These are phyloP conservation scores for Dendrocalamus sinicus DNA, from an alignment of 176 grass and related monocot species.

Conservation along the genomic window DNA sequence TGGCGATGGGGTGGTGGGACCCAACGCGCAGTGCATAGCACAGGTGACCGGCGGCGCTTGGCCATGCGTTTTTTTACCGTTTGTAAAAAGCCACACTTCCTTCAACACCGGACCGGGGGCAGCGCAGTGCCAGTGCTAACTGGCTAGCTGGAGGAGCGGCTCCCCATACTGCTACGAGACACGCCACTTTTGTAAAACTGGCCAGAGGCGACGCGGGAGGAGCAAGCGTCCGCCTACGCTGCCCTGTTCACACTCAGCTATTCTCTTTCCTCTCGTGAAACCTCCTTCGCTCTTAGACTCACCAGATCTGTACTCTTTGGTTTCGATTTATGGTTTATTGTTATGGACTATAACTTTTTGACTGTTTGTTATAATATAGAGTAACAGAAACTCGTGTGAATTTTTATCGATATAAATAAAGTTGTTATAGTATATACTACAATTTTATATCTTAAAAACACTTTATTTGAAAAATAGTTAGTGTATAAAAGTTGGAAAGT, in stretches of 20 bases:
- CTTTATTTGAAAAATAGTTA: too few relatives aligned
- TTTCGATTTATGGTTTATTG: too few relatives aligned
- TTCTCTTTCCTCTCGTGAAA: background rate
- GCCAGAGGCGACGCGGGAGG: background rate
- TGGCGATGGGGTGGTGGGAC: background rate
- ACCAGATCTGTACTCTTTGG: too few relatives aligned
- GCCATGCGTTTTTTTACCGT: constrained; percentile 42
- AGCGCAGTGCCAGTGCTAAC: background rate
- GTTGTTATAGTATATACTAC: too few relatives aligned
- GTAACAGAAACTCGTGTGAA: too few relatives aligned
- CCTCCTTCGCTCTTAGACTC: background rate
- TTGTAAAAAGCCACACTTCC: constrained; percentile 50
- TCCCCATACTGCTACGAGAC: constrained; percentile 28
- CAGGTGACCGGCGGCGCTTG: background rate
- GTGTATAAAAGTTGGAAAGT: too few relatives aligned
- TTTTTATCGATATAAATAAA: too few relatives aligned
- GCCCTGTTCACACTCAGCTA: too few relatives aligned
- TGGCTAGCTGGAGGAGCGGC: background rate
- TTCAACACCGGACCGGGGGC: background rate
- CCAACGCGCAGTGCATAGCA: too few relatives aligned
- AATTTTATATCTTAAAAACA: too few relatives aligned
- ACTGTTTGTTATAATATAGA: too few relatives aligned
- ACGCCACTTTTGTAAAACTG: background rate
- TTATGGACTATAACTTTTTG: too few relatives aligned
- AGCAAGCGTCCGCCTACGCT: background rate